Evolutionary conservation across 2,329 filamentous ascomycete species (phyloP).

Genomic region (Aschersonia sp.): DNA sequence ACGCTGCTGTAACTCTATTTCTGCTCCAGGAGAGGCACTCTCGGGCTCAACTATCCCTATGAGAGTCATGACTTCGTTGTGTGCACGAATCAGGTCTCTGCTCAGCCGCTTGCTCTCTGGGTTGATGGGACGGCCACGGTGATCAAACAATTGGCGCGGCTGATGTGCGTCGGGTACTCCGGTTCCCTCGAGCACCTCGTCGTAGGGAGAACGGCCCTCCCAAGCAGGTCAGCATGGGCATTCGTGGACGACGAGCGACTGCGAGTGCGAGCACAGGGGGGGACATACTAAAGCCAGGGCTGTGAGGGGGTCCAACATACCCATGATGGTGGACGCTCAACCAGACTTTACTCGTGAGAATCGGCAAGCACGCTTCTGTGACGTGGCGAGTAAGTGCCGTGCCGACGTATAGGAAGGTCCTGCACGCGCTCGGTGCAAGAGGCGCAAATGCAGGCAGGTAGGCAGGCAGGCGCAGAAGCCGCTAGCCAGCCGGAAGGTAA

Average conservation of each 20-base stretch:
- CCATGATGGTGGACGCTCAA: slow-evolving; percentile 22
- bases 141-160: slow-evolving; percentile 33
- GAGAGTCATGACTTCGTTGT: slow-evolving; percentile 49
- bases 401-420: too few species aligned
- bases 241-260: not conserved
- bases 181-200: slow-evolving; percentile 37
- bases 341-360: too few species aligned
- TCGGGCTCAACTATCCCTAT: slow-evolving; percentile 48
- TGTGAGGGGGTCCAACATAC: slow-evolving; percentile 39
- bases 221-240: not conserved
- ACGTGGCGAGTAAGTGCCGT: too few species aligned
- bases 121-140: slow-evolving; percentile 40
- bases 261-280: not conserved
- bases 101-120: slow-evolving; percentile 39
- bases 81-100: slow-evolving; percentile 41
- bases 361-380: too few species aligned
- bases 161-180: slow-evolving; percentile 20
- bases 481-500: too few species aligned
- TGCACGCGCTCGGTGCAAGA: too few species aligned
- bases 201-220: slow-evolving; percentile 45
- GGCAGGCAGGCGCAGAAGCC: too few species aligned
- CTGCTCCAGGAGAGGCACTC: slow-evolving; percentile 22
- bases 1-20: slow-evolving; percentile 24
- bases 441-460: too few species aligned
- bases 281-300: slow-evolving; percentile 38